Evolutionary conservation across 257 asterid genomes (phyloP).

Genomic region (Eucommia ulmoides): DNA sequence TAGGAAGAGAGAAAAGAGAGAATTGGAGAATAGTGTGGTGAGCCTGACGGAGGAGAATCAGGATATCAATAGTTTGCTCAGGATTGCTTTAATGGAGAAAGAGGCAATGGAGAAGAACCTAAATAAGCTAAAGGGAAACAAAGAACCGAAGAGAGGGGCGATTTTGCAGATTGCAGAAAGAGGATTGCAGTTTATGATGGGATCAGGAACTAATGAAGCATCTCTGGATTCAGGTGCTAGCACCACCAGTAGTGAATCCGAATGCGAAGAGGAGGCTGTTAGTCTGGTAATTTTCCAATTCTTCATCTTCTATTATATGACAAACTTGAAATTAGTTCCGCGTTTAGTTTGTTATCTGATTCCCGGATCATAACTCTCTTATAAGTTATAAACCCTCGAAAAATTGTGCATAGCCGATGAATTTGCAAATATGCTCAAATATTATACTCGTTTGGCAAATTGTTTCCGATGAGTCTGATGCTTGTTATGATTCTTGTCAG

Average conservation of each 20-base stretch:
- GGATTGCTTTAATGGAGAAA: constrained; percentile 21
- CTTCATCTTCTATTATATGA: too few relatives aligned
- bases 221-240: constrained; percentile 6
- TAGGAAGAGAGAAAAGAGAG: constrained; percentile 13
- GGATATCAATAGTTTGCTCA: too few relatives aligned
- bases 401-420: too few relatives aligned
- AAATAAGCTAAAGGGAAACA: constrained; percentile 15
- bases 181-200: constrained; percentile 19
- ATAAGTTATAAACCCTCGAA: too few relatives aligned
- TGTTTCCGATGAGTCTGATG: too few relatives aligned
- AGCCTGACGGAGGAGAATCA: too few relatives aligned
- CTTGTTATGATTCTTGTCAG: too few relatives aligned
- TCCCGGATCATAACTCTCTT: too few relatives aligned
- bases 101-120: constrained; percentile 17
- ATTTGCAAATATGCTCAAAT: too few relatives aligned
- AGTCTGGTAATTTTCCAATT: constrained; percentile 24
- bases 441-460: too few relatives aligned
- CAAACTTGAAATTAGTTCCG: too few relatives aligned
- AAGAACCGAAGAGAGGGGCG: constrained; percentile 13
- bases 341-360: too few relatives aligned
- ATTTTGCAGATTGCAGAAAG: constrained; percentile 28
- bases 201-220: constrained; percentile 9
- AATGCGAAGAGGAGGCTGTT: constrained; percentile 13
- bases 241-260: constrained; percentile 9
- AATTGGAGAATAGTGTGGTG: constrained; percentile 19